Evolutionary conservation across 164 flowering plant genomes (phyloP).

Genomic region (Chimonanthus praecox): DNA sequence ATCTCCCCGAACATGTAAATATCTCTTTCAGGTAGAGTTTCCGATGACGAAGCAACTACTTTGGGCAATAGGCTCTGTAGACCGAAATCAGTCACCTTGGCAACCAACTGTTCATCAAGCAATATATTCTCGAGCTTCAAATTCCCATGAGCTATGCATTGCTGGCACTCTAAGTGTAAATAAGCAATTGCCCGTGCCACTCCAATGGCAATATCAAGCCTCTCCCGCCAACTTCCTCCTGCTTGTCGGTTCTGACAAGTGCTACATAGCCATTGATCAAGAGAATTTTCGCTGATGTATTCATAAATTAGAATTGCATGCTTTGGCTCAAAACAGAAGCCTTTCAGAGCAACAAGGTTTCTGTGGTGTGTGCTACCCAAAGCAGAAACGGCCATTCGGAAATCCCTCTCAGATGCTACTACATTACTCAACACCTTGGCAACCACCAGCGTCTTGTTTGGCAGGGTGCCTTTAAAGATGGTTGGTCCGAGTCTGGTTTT

Average conservation of each 20-base stretch:
- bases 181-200: conserved; percentile 48
- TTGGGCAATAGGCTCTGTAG: conserved; percentile 21
- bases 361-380: conserved; percentile 48
- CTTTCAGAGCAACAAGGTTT: conserved; percentile 43
- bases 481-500: conserved; percentile 33
- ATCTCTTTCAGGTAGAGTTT: conserved; percentile 40
- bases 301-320: conserved; percentile 36
- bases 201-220: conserved; percentile 42
- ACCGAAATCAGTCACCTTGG: conserved; percentile 48
- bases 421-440: conserved; percentile 32
- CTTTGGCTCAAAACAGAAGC: conserved; percentile 44
- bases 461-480: conserved; percentile 35
- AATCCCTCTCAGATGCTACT: conserved; percentile 36
- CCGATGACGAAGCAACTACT: conserved; percentile 30
- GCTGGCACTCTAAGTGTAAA: conserved; percentile 44
- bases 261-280: conserved; percentile 37
- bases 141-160: conserved; percentile 46
- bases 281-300: conserved; percentile 37
- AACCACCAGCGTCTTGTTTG: conserved; percentile 28
- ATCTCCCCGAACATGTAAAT: conserved; percentile 43
- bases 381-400: conserved; percentile 34
- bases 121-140: conserved; percentile 46
- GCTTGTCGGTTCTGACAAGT: conserved; percentile 8
- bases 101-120: conserved; percentile 45
- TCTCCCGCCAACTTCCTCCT: conserved; percentile 27